Conservation (phyloP, 352 stramenopile species). For the Phytopythium vexans region DNA sequence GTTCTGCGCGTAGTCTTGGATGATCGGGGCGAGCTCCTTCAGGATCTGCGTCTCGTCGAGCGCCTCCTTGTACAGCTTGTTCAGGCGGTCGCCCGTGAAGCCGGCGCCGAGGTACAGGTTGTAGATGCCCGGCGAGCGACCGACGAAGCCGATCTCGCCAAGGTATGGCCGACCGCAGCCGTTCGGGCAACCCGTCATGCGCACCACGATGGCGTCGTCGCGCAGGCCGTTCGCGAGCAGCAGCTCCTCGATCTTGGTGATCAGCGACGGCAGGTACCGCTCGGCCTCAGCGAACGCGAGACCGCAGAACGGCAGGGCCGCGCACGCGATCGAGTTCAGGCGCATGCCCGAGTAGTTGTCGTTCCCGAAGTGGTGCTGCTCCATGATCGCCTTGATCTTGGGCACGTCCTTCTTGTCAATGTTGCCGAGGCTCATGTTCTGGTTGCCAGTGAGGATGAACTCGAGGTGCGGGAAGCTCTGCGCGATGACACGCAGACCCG, state of each 20-base stretch:
- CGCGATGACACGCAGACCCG: slow-evolving; percentile 89
- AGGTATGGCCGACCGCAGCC: slow-evolving; percentile 97
- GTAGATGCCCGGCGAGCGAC: slow-evolving; percentile 95
- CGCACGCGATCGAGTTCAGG: slow-evolving; percentile 92
- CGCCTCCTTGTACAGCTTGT: slow-evolving; percentile 83
- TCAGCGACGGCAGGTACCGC: slow-evolving; percentile 91
- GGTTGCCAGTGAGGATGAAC: slow-evolving; percentile 94
- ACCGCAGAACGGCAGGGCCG: slow-evolving; percentile 94
- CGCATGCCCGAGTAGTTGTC: slow-evolving; percentile 78
- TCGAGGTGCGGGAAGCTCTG: slow-evolving; percentile 90
- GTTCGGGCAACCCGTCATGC: slow-evolving; percentile 98
- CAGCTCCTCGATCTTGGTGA: slow-evolving; percentile 91
- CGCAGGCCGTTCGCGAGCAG: slow-evolving; percentile 88
- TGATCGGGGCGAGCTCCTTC: slow-evolving; percentile 62
- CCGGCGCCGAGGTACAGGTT: slow-evolving; percentile 96
- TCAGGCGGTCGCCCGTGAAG: slow-evolving; percentile 64
- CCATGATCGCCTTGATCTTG: slow-evolving; percentile 90
- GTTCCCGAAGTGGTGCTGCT: slow-evolving; percentile 90
- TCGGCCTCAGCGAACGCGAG: slow-evolving; percentile 97
- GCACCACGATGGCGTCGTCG: slow-evolving; percentile 96
- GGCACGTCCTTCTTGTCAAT: slow-evolving; percentile 90
- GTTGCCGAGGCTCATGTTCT: slow-evolving; percentile 95
- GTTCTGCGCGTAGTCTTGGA: slow-evolving; percentile 75
- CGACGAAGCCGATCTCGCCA: slow-evolving; percentile 97
- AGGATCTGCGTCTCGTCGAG: slow-evolving; percentile 80